Base-by-base conservation (phyloP, 2,329 filamentous ascomycete genomes). In the Penicillium sp. region DNA sequence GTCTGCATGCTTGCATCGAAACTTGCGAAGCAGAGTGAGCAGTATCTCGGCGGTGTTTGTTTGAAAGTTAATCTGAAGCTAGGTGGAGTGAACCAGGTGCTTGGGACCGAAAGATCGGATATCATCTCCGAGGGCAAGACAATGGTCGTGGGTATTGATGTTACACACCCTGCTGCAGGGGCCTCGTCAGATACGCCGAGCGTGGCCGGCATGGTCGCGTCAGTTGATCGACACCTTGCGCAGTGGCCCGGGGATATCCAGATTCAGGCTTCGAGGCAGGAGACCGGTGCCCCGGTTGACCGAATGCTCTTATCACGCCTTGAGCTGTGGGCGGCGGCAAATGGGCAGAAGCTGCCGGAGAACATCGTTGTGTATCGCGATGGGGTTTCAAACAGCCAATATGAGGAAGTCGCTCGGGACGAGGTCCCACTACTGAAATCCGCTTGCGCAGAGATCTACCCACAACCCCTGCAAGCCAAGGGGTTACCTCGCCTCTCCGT, bases 311-410 rank as follows among this genome's bases (percentile, higher is more conserved):
- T 81, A n/a, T 84, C 85, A 4, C 88, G 91, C 0, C 81, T 97
- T 0, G 69, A 74, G 5, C 76, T 91, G 1, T 97, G 91, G 90
- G 76, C 81, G 30, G 81, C 81, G 47, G 71, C 82, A 46, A 91
- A 91, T 72, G 76, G 80, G 2, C 67, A 72, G 1, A 68, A 67
- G 0, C 80, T 89, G 0, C 92, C 93, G 0, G 83, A 87, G 23
- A 91, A 92, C 69, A 90, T 97, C 49, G 78, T 97, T 64, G 86
- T 97, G 50, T 97, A 92, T 79, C 89, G 93, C 26, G 93, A 97
- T 68, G 93, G 93, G 41, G 91, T 97, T 0, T 95, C 91, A 0
- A 93, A 97, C 69, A 89, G 91, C 0, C 92, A 97, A 68, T 97
- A 93, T 74, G 70, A 82, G 0, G 80, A 84, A 23, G 89, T 96